Base-by-base conservation (phyloP, 129 eudicot genomes). In the Oenanthe sinensis region DNA sequence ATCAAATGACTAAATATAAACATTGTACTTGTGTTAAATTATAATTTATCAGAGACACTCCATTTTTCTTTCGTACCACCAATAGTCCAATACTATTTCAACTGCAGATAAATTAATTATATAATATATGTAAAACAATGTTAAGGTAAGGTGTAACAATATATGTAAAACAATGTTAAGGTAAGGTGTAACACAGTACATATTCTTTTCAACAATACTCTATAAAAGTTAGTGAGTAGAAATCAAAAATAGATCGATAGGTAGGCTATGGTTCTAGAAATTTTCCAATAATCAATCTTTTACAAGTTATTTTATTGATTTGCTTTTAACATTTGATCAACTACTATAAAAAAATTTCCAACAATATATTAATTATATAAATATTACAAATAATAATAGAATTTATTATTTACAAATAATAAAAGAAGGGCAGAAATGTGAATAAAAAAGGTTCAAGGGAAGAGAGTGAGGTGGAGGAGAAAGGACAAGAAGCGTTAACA, bases 401-500 rank as follows among this genome's bases (percentile, higher is more conserved):
- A 33, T 33, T 33, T 33, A 33, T 33, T 0, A 33, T 33, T n/a
- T n/a, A n/a, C n/a, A n/a, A n/a, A 3, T 4, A 72, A 72, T 11
- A 13, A 72, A 72, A 3, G 4, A 46, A 11, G 60, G 77, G 62
- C 42, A 74, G 1, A 74, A 14, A n/a, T 16, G 77, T 15, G 7
- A 74, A 74, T 26, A 11, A 0, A 72, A 39, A 4, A 71, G 22
- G 10, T 28, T 15, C 22, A 40, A 42, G 75, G 75, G 42, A 12
- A 42, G 16, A 10, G 19, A 3, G 52, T 33, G 36, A 33, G 75
- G 75, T 28, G 15, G 26, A 5, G 46, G 60, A 42, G 58, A 45
- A 74, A 74, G 77, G 77, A 74, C 77, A 74, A 19, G 77, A 74
- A 74, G 60, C 2, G 77, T 40, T 45, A 74, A 45, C 71, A 43